Evolutionary conservation across 495 filamentous ascomycete genomes (phyloP).

Genomic region (Tuber melanosporum): DNA sequence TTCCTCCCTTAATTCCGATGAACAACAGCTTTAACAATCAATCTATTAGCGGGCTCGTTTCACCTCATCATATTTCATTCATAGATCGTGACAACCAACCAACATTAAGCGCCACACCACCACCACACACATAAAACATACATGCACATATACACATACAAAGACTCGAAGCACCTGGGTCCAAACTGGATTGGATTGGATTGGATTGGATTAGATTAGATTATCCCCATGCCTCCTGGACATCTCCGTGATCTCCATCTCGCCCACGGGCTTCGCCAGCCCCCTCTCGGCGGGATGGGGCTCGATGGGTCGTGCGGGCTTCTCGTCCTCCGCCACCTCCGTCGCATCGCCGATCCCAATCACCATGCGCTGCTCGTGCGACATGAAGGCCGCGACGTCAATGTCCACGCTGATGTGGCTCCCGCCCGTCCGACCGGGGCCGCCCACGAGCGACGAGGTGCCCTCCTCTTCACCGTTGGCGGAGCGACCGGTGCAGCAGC

Average conservation of each 20-base stretch:
- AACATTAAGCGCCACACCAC: background rate
- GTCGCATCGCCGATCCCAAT: background rate
- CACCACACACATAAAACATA: background rate
- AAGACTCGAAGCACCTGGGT: background rate
- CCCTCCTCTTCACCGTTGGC: background rate
- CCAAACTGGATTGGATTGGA: background rate
- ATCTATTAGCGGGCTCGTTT: background rate
- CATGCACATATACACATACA: background rate
- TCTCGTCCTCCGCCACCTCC: slow-evolving; percentile 3
- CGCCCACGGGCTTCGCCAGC: background rate
- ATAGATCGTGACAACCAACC: background rate
- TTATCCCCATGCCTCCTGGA: background rate
- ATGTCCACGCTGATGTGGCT: background rate
- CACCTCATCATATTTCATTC: background rate
- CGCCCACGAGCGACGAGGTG: background rate
- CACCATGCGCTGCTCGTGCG: slow-evolving; percentile 3
- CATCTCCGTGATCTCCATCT: slow-evolving; percentile 1
- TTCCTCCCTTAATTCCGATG: background rate
- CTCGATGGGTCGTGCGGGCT: background rate
- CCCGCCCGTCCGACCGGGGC: background rate
- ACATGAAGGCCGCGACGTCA: background rate
- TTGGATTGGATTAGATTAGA: background rate
- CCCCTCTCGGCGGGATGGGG: background rate
- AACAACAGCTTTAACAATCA: background rate
- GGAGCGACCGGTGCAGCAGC: background rate